Base-by-base conservation (phyloP, 1,139 yeast species). In the Diutina sp. region DNA sequence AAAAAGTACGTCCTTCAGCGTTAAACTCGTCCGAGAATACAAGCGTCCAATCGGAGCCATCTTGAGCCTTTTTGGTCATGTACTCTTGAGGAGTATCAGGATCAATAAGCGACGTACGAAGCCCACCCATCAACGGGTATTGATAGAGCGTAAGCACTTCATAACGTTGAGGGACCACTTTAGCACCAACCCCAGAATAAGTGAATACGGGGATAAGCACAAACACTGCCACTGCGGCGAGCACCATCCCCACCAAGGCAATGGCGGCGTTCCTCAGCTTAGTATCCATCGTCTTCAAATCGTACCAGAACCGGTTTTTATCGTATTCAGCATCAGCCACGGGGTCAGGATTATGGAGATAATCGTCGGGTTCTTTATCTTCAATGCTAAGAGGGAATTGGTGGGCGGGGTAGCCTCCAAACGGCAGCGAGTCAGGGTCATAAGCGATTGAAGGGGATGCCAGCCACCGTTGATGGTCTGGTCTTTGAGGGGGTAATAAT, bases 21-120 rank as follows among this genome's bases (percentile, higher is more conserved):
- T 85, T 85, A 68, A 89, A 89, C 69, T 89, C 96, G 69, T 89
- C 96, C 16, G 90, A 82, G 64, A 89, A 89, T 1, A 83, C 91
- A 63, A 89, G 74, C 0, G 70, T 63, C 95, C 95, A 87, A 11
- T 66, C 65, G 16, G 80, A 77, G 28, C 93, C 95, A 60, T 74
- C 76, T 57, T 68, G 67, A 3, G 81, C 72, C 29, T 67, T 72
- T 61, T 74, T 76, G 1, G 77, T 75, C 29, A 63, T 59, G 0
- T 84, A 90, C 21, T 68, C 69, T 1, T 65, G 55, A 0, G 96
- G 96, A 1, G 96, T 89, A 65, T 89, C 96, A 7, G 87, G 86
- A 65, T 89, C 96, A 7, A 89, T 77, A 56, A 88, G 72, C 30
- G 67, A 61, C 1, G 84, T 78, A 62, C 95, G 74, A 53, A 87